A percentile compares a stretch with the other conserved stretches of the same genome.
phyloP scores from a whole-genome alignment of 257 asterid genomes.

The Ophiorrhiza pumila region DNA sequence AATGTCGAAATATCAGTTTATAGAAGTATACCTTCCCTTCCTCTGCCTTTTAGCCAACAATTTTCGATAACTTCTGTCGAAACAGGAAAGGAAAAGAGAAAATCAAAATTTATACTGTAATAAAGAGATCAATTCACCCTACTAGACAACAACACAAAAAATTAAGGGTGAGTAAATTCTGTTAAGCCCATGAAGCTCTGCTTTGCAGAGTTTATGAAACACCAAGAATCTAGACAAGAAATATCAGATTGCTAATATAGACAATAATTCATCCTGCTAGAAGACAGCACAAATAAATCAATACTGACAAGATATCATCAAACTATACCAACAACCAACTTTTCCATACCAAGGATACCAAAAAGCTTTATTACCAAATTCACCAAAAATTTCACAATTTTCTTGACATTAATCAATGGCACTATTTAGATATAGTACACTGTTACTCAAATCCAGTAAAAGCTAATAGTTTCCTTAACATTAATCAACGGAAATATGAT shows the following conservation, averaged over 20 bases:
- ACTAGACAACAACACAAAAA: too few species aligned
- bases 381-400: conserved; percentile 8
- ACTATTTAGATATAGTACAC: conserved; percentile 9
- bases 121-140: not conserved
- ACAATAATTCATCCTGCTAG: not conserved
- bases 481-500: not conserved
- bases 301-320: not conserved
- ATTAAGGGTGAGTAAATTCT: not conserved
- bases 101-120: not conserved
- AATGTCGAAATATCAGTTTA: too few species aligned
- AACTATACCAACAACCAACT: not conserved
- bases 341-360: not conserved
- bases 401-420: conserved; percentile 21
- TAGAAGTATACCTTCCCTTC: conserved; percentile 77
- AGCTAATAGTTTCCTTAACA: not conserved
- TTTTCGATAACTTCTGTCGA: conserved; percentile 71
- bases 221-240: not conserved
- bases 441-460: not conserved
- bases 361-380: not conserved
- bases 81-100: conserved; percentile 13
- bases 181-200: not conserved
- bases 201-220: not conserved
- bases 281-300: not conserved
- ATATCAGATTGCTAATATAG: not conserved
- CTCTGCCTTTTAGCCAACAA: conserved; percentile 90